These are phyloP conservation scores for Komagataea norvegica DNA, from an alignment of 1,139 yeast genomes.

Conservation along the genomic window DNA sequence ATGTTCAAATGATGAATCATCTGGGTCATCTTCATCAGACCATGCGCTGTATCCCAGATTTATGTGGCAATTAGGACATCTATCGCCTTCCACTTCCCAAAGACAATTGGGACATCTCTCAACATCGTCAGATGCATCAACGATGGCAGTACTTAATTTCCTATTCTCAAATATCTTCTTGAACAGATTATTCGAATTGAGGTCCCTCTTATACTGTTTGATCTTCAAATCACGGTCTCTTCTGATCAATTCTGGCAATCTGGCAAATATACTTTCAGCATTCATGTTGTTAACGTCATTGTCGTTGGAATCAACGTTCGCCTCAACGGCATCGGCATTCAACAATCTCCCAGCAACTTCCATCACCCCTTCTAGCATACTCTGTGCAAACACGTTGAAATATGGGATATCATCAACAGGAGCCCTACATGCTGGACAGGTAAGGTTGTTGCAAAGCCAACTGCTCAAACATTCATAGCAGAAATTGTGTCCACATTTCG, in stretches of 20 bases:
- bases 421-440: conserved; percentile 55
- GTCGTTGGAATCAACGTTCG: neutral
- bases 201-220: conserved; percentile 38
- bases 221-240: conserved; percentile 25
- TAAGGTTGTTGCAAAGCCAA: conserved; percentile 46
- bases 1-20: no score
- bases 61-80: conserved; percentile 51
- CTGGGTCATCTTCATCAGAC: conserved; percentile 10
- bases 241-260: conserved; percentile 12
- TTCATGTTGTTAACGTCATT: neutral
- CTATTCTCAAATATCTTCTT: conserved; percentile 42
- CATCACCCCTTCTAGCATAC: conserved; percentile 11
- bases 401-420: conserved; percentile 41
- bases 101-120: conserved; percentile 75
- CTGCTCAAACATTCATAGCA: conserved; percentile 41
- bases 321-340: neutral
- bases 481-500: conserved; percentile 35
- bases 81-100: conserved; percentile 68
- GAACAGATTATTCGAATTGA: conserved; percentile 36
- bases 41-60: conserved; percentile 16
- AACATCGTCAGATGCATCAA: conserved; percentile 72
- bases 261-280: neutral
- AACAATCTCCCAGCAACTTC: conserved; percentile 13
- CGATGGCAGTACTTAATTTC: conserved; percentile 46
- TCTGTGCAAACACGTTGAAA: conserved; percentile 38